A percentile compares a stretch with the other conserved stretches of the same genome.
Conservation (phyloP, 306 rosid genomes). For the Glycine tomentella region DNA sequence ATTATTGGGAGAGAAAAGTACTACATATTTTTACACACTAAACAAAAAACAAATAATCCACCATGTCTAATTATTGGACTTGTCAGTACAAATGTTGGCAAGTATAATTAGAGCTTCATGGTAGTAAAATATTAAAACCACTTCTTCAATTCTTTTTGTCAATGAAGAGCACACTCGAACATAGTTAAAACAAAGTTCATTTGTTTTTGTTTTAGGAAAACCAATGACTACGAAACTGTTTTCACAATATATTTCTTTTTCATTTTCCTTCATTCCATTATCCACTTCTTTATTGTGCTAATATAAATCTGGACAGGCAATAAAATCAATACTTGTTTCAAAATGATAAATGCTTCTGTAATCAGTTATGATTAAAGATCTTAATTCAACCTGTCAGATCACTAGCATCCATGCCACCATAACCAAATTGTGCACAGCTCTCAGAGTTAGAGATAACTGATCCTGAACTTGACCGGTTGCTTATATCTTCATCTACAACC, state of each 20-base stretch:
- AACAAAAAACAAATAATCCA: slow-evolving; percentile 14
- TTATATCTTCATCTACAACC: slow-evolving; percentile 76
- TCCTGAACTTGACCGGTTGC: slow-evolving; percentile 97
- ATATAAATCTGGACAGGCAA: slow-evolving; percentile 24
- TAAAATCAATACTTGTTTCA: slow-evolving; percentile 26
- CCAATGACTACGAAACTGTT: not conserved
- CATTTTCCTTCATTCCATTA: slow-evolving; percentile 8
- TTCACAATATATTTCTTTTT: not conserved
- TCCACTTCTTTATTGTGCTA: slow-evolving; percentile 33
- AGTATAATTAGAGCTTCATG: slow-evolving; percentile 36
- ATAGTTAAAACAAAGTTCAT: slow-evolving; percentile 21
- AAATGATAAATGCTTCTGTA: slow-evolving; percentile 30
- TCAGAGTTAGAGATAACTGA: slow-evolving; percentile 93
- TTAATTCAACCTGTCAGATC: slow-evolving; percentile 89
- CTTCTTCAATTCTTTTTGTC: slow-evolving; percentile 22
- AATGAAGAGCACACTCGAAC: not conserved
- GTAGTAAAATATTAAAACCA: slow-evolving; percentile 8
- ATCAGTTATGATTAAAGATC: slow-evolving; percentile 22
- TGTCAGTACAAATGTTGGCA: slow-evolving; percentile 3
- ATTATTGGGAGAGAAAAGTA: not conserved
- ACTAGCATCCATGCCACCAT: slow-evolving; percentile 75
- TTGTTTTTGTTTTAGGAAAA: slow-evolving; percentile 28
- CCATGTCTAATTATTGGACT: slow-evolving; percentile 1
- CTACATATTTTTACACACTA: not conserved
- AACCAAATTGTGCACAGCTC: slow-evolving; percentile 82